phyloP scores from a whole-genome alignment of 176 grass and related monocot genomes.

The Rhynchospora pubera region DNA sequence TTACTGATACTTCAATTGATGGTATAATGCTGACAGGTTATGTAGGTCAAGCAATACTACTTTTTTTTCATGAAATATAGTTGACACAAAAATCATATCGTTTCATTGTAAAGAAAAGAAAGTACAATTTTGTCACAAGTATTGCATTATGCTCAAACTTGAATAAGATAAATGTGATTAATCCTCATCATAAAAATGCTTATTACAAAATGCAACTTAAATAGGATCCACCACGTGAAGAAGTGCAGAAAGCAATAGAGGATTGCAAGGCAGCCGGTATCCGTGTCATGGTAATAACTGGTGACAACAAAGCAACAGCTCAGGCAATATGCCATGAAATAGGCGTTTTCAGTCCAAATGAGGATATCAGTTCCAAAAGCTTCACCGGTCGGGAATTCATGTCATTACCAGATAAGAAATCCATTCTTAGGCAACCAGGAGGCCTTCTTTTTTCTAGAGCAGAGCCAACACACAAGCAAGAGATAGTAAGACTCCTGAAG shows the following conservation, averaged over 20 bases:
- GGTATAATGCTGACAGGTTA: too few relatives aligned
- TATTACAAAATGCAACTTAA: constrained; percentile 17
- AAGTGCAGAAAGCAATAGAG: constrained; percentile 87
- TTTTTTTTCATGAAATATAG: too few relatives aligned
- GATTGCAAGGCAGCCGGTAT: constrained; percentile 94
- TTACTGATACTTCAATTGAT: too few relatives aligned
- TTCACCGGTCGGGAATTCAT: constrained; percentile 87
- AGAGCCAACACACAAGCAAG: constrained; percentile 96
- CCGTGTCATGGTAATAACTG: constrained; percentile 96
- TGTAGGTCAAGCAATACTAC: too few relatives aligned
- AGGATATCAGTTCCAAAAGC: constrained; percentile 71
- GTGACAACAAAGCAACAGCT: constrained; percentile 98
- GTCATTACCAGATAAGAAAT: constrained; percentile 61
- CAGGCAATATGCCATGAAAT: constrained; percentile 96
- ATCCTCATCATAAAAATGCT: too few relatives aligned
- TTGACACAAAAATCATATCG: too few relatives aligned
- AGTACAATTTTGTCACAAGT: too few relatives aligned
- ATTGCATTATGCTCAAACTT: too few relatives aligned
- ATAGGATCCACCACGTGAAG: constrained; percentile 93
- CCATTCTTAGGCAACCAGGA: constrained; percentile 43
- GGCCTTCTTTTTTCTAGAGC: constrained; percentile 92
- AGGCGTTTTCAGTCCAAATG: constrained; percentile 61
- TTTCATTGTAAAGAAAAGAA: too few relatives aligned
- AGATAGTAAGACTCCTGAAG: constrained; percentile 88
- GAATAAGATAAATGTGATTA: too few relatives aligned